Evolutionary conservation across 129 eudicot species (phyloP).

Genomic region (Sambucus nigra): DNA sequence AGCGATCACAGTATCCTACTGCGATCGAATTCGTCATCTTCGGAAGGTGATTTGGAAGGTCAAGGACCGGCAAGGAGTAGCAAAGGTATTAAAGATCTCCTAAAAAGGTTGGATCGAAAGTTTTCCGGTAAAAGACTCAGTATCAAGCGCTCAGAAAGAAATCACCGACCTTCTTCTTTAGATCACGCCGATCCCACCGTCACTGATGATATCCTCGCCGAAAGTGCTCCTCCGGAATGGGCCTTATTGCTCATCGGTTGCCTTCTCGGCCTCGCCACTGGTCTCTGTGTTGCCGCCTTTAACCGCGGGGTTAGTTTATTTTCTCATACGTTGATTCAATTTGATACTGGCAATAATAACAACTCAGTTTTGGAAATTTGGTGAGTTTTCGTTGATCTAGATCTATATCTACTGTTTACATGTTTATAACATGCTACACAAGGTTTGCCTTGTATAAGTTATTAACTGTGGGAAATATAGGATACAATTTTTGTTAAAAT

Average conservation of each 20-base stretch:
- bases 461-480: too few species aligned
- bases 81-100: slow-evolving; percentile 37
- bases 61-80: slow-evolving; percentile 24
- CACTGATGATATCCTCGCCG: slow-evolving; percentile 57
- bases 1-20: slow-evolving; percentile 34
- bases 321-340: neutral
- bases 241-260: slow-evolving; percentile 82
- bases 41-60: slow-evolving; percentile 55
- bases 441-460: too few species aligned
- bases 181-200: slow-evolving; percentile 15
- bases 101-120: slow-evolving; percentile 65
- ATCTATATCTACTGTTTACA: neutral
- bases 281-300: slow-evolving; percentile 80
- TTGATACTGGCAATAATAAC: neutral
- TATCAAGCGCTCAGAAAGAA: slow-evolving; percentile 34
- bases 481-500: too few species aligned
- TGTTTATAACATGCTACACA: neutral
- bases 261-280: slow-evolving; percentile 87
- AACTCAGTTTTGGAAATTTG: neutral
- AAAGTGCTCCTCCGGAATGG: slow-evolving; percentile 97
- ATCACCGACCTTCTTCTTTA: slow-evolving; percentile 13
- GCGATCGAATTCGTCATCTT: slow-evolving; percentile 47
- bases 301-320: slow-evolving; percentile 64
- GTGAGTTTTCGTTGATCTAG: neutral
- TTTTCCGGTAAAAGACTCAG: slow-evolving; percentile 48